Percentiles rank a stretch among this genome's conserved stretches.
Conservation (phyloP, 164 flowering plant species). For the Houttuynia cordata region DNA sequence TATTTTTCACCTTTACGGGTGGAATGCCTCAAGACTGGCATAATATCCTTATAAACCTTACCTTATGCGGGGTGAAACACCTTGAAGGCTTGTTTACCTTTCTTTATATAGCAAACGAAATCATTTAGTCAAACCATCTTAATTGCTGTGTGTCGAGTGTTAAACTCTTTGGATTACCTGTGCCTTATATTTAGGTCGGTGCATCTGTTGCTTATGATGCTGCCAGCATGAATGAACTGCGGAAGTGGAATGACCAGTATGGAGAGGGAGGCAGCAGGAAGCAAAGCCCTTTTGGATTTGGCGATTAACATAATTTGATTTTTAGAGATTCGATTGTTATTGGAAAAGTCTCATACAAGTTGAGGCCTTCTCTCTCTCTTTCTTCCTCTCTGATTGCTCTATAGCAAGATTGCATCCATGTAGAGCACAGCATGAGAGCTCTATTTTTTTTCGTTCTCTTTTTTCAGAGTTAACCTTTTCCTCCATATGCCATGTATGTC, state of each 20-base stretch:
- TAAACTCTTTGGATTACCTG: background rate
- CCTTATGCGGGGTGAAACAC: too few relatives aligned
- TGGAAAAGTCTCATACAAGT: background rate
- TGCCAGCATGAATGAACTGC: slow-evolving; percentile 84
- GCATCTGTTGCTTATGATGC: slow-evolving; percentile 90
- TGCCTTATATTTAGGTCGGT: slow-evolving; percentile 54
- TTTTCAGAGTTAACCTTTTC: too few relatives aligned
- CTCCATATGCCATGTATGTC: too few relatives aligned
- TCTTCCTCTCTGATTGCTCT: too few relatives aligned
- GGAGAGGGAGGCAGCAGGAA: slow-evolving; percentile 97
- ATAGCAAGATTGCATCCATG: too few relatives aligned
- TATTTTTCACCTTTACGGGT: too few relatives aligned
- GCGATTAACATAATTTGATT: slow-evolving; percentile 5
- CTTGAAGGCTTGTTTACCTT: too few relatives aligned
- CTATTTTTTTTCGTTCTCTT: too few relatives aligned
- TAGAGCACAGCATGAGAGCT: too few relatives aligned
- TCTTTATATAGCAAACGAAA: too few relatives aligned
- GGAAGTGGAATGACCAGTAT: slow-evolving; percentile 96
- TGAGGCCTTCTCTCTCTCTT: background rate
- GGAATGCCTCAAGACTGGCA: too few relatives aligned
- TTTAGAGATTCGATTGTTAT: background rate
- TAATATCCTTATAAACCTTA: too few relatives aligned
- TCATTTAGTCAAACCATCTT: background rate
- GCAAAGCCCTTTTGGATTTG: slow-evolving; percentile 81
- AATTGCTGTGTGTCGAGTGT: background rate